Percentiles rank a stretch among this genome's conserved stretches.
These are phyloP conservation scores for Kalanchoe fedtschenkoi DNA, from an alignment of 164 flowering plant genomes.

Conservation along the genomic window DNA sequence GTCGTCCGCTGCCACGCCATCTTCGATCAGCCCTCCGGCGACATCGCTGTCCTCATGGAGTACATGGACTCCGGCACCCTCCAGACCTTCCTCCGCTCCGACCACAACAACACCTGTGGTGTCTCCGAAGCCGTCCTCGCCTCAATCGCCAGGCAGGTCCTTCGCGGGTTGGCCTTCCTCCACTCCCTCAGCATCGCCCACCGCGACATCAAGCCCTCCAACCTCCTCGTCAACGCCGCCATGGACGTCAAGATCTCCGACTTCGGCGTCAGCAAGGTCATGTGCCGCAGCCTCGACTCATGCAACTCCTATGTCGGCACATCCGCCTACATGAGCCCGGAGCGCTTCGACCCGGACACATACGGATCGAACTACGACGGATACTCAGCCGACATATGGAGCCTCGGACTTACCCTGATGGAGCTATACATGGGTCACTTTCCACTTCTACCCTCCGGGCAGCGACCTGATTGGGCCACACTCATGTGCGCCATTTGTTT, in stretches of 20 bases:
- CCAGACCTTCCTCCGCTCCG: slow-evolving; percentile 20
- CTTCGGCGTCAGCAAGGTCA: slow-evolving; percentile 79
- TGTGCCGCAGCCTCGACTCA: too few relatives aligned
- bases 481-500: slow-evolving; percentile 81
- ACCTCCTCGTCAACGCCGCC: slow-evolving; percentile 35
- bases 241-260: slow-evolving; percentile 66
- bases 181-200: slow-evolving; percentile 61
- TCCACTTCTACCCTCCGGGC: slow-evolving; percentile 48
- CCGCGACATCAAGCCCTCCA: slow-evolving; percentile 66
- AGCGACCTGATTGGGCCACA: slow-evolving; percentile 75
- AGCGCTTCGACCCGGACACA: slow-evolving; percentile 69
- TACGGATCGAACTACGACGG: slow-evolving; percentile 53
- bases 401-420: slow-evolving; percentile 58
- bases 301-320: slow-evolving; percentile 86
- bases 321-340: slow-evolving; percentile 85
- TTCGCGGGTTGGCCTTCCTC: slow-evolving; percentile 50
- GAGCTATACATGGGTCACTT: slow-evolving; percentile 71
- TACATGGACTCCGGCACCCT: slow-evolving; percentile 66
- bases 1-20: slow-evolving; percentile 33
- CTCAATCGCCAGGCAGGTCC: slow-evolving; percentile 38
- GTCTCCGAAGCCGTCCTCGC: slow-evolving; percentile 35
- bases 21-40: slow-evolving; percentile 40
- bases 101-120: slow-evolving; percentile 15
- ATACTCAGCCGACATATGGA: slow-evolving; percentile 69
- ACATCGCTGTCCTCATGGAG: slow-evolving; percentile 46